Evolutionary conservation across 371 early-diverging fungal genomes (phyloP), one percentile per base, ranked within the genome.

Genomic region (Mortierella sp.): DNA sequence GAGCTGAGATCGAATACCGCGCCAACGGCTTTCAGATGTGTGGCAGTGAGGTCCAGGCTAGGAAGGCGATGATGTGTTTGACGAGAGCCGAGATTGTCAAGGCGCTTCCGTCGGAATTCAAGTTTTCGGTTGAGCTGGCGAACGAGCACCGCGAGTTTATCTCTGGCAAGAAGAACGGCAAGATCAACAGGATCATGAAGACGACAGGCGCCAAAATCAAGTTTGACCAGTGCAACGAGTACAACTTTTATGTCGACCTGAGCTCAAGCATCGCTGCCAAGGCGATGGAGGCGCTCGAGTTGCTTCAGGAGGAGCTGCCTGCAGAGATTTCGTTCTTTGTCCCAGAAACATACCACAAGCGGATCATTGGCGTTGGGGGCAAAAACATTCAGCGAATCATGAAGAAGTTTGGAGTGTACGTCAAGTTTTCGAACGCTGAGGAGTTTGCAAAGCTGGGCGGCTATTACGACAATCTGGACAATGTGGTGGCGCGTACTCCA

Each of bases 331-430:
- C 95, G 10, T 98, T 98, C 84, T 94, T 92, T 88, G 93, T 98
- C 11, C 96, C 97, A 70, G 97, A 97, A 83, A 89, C 93, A 5
- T 95, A 94, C 82, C 98, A 98, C 90, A 98, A 97, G 88, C 94
- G 97, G 32, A 97, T 98, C 79, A 98, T 98, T 80, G 98, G 98
- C 35, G 96, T 95, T 27, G 97, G 97, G 6, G 98, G 98, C 79
- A 97, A 97, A 84, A 96, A 97, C 88, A 98, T 98, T 76, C 98
- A 98, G 80, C 91, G 95, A 65, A 97, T 97, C 83, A 98, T 98
- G 99, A 98, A 97, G 76, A 95, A 96, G 80, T 97, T 94, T 81
- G 97, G 97, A 32, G 98, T 98, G 4, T 98, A 97, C 82, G 97
- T 98, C 75, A 98, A 98, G 87, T 98, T 98, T 84, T 93, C 94